Evolutionary conservation across 441 rosid genomes (phyloP), one percentile per base, ranked within the genome.

Genomic region (Monsonia emarginata): DNA sequence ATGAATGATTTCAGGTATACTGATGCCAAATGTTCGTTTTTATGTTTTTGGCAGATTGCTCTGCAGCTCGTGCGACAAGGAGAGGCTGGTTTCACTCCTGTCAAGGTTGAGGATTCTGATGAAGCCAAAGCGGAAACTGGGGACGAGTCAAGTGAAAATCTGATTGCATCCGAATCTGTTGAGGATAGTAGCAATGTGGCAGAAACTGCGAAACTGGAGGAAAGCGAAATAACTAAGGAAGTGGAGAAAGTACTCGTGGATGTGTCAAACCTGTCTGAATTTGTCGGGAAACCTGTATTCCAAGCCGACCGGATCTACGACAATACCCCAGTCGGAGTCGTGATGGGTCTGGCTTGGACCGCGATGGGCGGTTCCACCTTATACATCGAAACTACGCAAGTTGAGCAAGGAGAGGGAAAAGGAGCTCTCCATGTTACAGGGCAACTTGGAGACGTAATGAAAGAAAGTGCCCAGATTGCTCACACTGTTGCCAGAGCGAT

Each of bases 261-360:
- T 66, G 61, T 74, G 32, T 73, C 89, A 68, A 88, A 80, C 77
- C 79, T 94, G 19, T 54, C 82, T 11, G 88, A 94, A 66, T 94
- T 78, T 77, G 98, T 95, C 63, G 99, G 99, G 62, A 95, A 95
- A 71, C 98, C 96, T 1, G 93, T 91, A 38, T 94, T 90, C 80
- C 93, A 86, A 5, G 88, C 88, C 7, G 97, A 86, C 50, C 88
- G 91, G 59, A 80, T 94, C 24, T 94, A 90, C 14, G 85, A 85
- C 28, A 86, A 69, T 66, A 89, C 98, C 30, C 97, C 98, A 10
- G 74, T 85, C 5, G 98, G 98, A 44, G 97, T 94, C 36, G 96
- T 90, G 52, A 88, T 90, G 97, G 97, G 98, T 64, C 93, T 93
- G 68, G 96, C 96, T 48, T 93, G 97, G 97, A 93, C 98, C 57